Percentiles rank a stretch among this genome's conserved stretches.
Evolutionary conservation across 2,329 filamentous ascomycete genomes (phyloP).

Genomic region (Paecilomyces formosus): DNA sequence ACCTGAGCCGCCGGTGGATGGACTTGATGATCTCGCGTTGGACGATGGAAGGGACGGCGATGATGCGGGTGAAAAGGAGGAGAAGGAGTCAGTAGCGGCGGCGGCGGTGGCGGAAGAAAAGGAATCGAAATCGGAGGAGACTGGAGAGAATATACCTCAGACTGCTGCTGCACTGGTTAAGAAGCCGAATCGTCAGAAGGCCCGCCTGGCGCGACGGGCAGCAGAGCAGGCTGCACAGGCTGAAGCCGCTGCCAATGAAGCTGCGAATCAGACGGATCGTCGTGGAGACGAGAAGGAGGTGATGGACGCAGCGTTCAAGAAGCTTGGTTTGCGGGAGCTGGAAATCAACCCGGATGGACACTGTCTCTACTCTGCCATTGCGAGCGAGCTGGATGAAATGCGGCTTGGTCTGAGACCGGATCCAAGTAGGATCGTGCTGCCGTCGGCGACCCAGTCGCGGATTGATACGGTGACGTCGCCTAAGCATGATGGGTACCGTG

Average conservation of each 20-base stretch:
- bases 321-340: conserved; percentile 61
- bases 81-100: conserved; percentile 6
- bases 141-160: conserved; percentile 1
- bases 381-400: conserved; percentile 64
- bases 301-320: conserved; percentile 62
- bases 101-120: conserved; percentile 3
- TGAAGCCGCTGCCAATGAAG: conserved; percentile 65
- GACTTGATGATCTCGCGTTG: conserved; percentile 25
- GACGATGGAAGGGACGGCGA: conserved; percentile 15
- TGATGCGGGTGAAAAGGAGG: conserved; percentile 2
- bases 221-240: conserved; percentile 71
- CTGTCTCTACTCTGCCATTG: conserved; percentile 86
- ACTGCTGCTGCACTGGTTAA: conserved; percentile 34
- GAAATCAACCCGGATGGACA: conserved; percentile 87
- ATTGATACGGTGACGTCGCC: conserved; percentile 26
- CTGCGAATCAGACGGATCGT: conserved; percentile 64
- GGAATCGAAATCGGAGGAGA: conserved; percentile 6
- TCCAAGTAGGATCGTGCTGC: conserved; percentile 24
- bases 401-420: conserved; percentile 30
- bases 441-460: conserved; percentile 21
- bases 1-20: conserved; percentile 15
- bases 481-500: conserved; percentile 51
- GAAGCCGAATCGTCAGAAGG: conserved; percentile 88
- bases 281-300: conserved; percentile 60
- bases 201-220: conserved; percentile 77